phyloP scores from a whole-genome alignment of 2,329 filamentous ascomycete species.

The Sporothrix protearum region DNA sequence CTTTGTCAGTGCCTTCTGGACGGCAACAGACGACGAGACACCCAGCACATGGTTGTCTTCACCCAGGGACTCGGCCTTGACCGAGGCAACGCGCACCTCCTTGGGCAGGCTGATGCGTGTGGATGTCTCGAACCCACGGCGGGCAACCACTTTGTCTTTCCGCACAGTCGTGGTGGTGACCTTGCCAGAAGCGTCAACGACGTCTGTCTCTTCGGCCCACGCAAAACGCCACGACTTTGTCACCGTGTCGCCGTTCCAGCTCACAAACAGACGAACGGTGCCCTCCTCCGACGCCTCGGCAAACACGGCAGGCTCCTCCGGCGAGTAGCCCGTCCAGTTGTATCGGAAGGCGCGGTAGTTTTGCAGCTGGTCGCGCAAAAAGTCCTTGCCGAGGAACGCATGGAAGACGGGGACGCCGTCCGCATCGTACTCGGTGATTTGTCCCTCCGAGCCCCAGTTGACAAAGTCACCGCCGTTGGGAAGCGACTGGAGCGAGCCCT shows the following conservation, averaged over 20 bases:
- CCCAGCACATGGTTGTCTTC: not conserved
- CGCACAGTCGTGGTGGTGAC: not conserved
- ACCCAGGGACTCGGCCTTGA: slow-evolving; percentile 18
- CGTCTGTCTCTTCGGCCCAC: not conserved
- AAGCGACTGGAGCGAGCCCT: slow-evolving; percentile 51
- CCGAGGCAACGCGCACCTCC: not conserved
- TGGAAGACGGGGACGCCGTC: slow-evolving; percentile 54
- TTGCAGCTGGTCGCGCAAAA: slow-evolving; percentile 41
- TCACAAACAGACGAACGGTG: slow-evolving; percentile 36
- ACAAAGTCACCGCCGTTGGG: slow-evolving; percentile 53
- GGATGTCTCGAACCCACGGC: slow-evolving; percentile 24
- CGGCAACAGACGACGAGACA: not conserved
- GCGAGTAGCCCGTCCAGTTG: slow-evolving; percentile 48
- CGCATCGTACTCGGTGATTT: slow-evolving; percentile 45
- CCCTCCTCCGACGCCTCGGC: slow-evolving; percentile 30
- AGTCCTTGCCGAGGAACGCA: slow-evolving; percentile 43
- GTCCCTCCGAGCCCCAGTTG: slow-evolving; percentile 53
- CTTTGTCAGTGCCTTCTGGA: slow-evolving; percentile 5
- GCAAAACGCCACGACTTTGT: slow-evolving; percentile 30
- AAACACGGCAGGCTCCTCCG: slow-evolving; percentile 37
- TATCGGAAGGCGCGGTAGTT: slow-evolving; percentile 55
- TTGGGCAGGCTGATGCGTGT: not conserved
- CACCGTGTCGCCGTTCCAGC: slow-evolving; percentile 47
- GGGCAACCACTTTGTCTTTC: not conserved
- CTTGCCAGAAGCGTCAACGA: not conserved